These are phyloP conservation scores for Agapanthus africanus DNA, from an alignment of 106 monocot genomes.

Conservation along the genomic window DNA sequence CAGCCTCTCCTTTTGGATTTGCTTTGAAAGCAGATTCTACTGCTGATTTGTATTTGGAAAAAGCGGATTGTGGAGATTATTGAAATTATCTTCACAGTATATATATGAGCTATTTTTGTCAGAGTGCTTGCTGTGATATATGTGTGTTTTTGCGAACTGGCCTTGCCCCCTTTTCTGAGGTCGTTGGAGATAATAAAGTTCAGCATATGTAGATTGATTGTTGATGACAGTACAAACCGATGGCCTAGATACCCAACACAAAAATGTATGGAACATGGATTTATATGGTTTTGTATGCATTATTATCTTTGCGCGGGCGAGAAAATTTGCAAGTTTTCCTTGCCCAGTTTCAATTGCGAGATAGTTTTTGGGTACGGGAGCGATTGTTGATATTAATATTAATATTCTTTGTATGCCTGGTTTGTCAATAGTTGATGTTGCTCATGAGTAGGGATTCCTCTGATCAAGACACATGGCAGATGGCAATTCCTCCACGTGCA, in stretches of 20 bases:
- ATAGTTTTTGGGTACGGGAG: not conserved
- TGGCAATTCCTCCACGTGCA: too few species aligned
- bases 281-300: not conserved
- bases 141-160: slow-evolving; percentile 1
- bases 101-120: not conserved
- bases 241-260: not conserved
- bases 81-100: slow-evolving; percentile 9
- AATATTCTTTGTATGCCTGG: not conserved
- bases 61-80: not conserved
- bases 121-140: not conserved
- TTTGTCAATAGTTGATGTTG: too few species aligned
- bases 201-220: not conserved
- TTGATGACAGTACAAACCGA: not conserved
- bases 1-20: slow-evolving; percentile 75
- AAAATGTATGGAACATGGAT: not conserved
- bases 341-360: not conserved
- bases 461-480: too few species aligned
- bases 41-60: too few species aligned
- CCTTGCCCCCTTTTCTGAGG: not conserved
- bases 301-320: not conserved
- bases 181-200: slow-evolving; percentile 8
- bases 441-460: too few species aligned
- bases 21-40: slow-evolving; percentile 22
- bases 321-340: not conserved
- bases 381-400: too few species aligned